Base-by-base conservation (phyloP, 495 filamentous ascomycete genomes). In the Talaromyces ruber region DNA sequence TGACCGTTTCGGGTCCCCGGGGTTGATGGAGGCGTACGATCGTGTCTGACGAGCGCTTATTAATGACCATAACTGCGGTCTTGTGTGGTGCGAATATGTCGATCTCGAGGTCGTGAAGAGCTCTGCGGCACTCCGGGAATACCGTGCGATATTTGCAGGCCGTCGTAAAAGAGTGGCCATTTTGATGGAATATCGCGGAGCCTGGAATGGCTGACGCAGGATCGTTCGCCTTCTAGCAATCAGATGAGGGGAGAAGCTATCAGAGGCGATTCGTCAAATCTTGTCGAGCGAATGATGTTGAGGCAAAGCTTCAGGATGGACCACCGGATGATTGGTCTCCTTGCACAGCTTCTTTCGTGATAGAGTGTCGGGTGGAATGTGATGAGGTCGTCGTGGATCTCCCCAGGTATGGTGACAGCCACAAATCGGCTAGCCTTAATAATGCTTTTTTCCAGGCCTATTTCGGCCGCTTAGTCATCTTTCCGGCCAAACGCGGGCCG, bases 161-260 rank as follows among this genome's bases (percentile, higher is more conserved):
- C 83, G 84, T 68, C 86, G 84, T 63, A 89, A 76, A 67, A 88
- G 70, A 71, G 80, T 79, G 70, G 85, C 83, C 86, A 89, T 89
- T 71, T 79, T 54, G 51, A 54, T 54, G 24, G 51, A 28, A 54
- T 54, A 25, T 30, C 29, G 54, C 54, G 54, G n/a, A 34, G 54
- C 54, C 54, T 57, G 16, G 8, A 22, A 57, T 9, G 54, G 54
- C 54, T 34, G 29, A 57, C 54, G 54, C 54, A 32, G 21, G 34
- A 47, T 59, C 21, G 43, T 47, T 21, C 43, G 43, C 16, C 14
- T 39, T 47, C 43, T n/a, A n/a, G n/a, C n/a, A n/a, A n/a, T n/a
- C n/a, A n/a, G n/a, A n/a, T n/a, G n/a, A n/a, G n/a, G n/a, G n/a
- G n/a, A n/a, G n/a, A n/a, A n/a, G n/a, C n/a, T 47, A 47, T 47